Evolutionary conservation across 441 rosid genomes (phyloP), one percentile per base, ranked within the genome.

Genomic region (Mallotus repandus): DNA sequence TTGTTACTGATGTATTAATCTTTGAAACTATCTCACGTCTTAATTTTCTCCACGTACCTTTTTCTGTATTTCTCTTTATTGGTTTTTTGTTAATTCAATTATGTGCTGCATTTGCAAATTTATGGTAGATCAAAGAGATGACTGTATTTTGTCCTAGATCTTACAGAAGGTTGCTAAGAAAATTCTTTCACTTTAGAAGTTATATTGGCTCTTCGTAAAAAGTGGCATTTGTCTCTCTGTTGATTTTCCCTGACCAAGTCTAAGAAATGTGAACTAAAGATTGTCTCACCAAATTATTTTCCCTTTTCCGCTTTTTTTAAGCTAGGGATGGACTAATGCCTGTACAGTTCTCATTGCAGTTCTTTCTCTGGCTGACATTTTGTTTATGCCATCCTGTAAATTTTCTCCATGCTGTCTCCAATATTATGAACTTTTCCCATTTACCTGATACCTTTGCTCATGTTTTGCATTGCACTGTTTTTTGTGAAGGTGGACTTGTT

Each of bases 1-100:
- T 69, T 53, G 68, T 68, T 62, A 32, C 70, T 77, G 21, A 59
- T 74, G 67, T 46, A 74, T 12, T 76, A 66, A 14, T 76, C 63
- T 25, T 43, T 21, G 12, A 10, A 63, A 59, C 19, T 63, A 63
- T 63, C 32, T 8, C 25, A 45, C 32, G 32, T 41, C 64, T 38
- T 29, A 19, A 48, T 48, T 49, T 72, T 12, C 10, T 66, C 68
- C 61, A 43, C 19, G 56, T 59, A 61, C 43, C 35, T 54, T 21
- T 6, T 41, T 64, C 41, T 52, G 58, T 45, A 18, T 64, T 59
- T 61, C 57, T 13, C 29, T 21, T 29, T 57, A 41, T 22, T 2
- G 11, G 18, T 14, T 45, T 70, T 25, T 57, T 52, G 12, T 25
- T 18, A 46, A 9, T 13, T 59, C 19, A 19, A 21, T 41, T 43